A percentile compares a stretch with the other conserved stretches of the same genome.
Conservation (phyloP, 805 yeast species). For the Sungouiozyma ichnusensis region DNA sequence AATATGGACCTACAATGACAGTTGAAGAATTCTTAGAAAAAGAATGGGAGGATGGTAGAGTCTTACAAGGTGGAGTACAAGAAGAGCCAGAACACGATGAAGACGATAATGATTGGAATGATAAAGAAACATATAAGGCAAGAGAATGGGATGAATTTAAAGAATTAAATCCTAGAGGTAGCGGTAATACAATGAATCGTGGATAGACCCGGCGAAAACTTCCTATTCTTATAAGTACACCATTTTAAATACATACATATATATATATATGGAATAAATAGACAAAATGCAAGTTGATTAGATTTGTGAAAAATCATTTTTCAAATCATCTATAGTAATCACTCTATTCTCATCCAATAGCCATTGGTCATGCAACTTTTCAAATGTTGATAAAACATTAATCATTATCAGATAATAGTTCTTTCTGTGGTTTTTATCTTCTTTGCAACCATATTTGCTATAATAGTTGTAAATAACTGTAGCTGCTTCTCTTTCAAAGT, state of each 20-base stretch:
- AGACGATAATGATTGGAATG: conserved; percentile 51
- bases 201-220: conserved; percentile 28
- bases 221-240: not conserved
- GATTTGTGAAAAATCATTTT: conserved; percentile 8
- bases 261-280: conserved; percentile 2
- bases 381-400: conserved; percentile 22
- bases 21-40: conserved; percentile 85
- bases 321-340: conserved; percentile 22
- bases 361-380: conserved; percentile 21
- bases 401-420: conserved; percentile 18
- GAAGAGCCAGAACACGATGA: conserved; percentile 32
- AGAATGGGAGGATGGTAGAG: conserved; percentile 78
- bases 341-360: conserved; percentile 20
- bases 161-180: conserved; percentile 76
- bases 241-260: not conserved
- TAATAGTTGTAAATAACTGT: conserved; percentile 19
- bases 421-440: conserved; percentile 7
- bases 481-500: conserved; percentile 24
- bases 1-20: conserved; percentile 84
- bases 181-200: conserved; percentile 73
- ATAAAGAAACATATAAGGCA: conserved; percentile 58
- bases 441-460: conserved; percentile 1
- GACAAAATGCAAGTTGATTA: not conserved
- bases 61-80: conserved; percentile 38
- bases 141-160: conserved; percentile 91